phyloP scores from a whole-genome alignment of 495 filamentous ascomycete species.

The Pyrenopolyporus hunteri region DNA sequence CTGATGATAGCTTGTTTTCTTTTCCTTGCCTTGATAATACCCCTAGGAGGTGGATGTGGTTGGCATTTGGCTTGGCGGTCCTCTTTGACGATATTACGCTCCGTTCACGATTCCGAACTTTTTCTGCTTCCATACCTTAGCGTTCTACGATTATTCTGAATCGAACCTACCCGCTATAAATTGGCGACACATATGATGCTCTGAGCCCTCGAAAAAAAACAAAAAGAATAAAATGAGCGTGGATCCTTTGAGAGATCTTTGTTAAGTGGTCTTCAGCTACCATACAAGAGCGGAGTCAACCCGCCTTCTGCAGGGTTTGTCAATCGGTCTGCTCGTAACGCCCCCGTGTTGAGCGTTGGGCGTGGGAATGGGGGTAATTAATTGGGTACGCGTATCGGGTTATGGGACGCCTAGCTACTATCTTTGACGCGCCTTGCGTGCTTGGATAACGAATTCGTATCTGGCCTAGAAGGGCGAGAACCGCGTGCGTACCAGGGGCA shows the following conservation, averaged over 20 bases:
- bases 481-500: conserved; percentile 5
- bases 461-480: conserved; percentile 10
- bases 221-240: too few relatives aligned
- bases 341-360: too few relatives aligned
- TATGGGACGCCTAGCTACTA: conserved; percentile 5
- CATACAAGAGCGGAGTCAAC: background rate
- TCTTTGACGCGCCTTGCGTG: background rate
- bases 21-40: conserved; percentile 40
- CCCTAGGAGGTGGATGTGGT: conserved; percentile 27
- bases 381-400: conserved; percentile 3
- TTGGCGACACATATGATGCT: background rate
- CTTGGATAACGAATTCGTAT: conserved; percentile 20
- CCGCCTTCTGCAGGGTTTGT: too few relatives aligned
- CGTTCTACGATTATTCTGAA: conserved; percentile 12
- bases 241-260: conserved; percentile 1
- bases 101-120: conserved; percentile 30
- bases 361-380: too few relatives aligned
- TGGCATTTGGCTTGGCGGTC: conserved; percentile 30
- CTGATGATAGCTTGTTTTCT: conserved; percentile 33
- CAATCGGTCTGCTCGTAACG: too few relatives aligned
- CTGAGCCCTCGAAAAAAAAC: background rate
- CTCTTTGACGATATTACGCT: conserved; percentile 37
- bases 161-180: background rate
- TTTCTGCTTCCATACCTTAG: conserved; percentile 22
- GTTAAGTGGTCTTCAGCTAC: background rate